phyloP scores from a whole-genome alignment of 371 early-diverging fungal species.

The Rhizopus stolonifer region DNA sequence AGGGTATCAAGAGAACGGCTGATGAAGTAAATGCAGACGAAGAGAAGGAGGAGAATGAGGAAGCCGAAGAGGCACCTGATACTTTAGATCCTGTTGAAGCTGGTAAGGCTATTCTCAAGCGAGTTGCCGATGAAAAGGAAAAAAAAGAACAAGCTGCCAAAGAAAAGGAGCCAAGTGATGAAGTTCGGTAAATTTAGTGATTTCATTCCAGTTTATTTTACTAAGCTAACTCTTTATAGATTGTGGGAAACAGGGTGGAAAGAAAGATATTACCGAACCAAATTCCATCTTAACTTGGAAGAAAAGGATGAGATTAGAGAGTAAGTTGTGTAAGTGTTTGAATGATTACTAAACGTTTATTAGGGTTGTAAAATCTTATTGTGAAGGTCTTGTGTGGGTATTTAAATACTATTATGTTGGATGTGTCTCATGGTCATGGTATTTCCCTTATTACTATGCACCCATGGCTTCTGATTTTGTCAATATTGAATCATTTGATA shows the following conservation, averaged over 20 bases:
- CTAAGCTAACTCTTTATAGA: conserved; percentile 13
- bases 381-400: conserved; percentile 99
- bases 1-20: conserved; percentile 38
- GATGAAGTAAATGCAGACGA: conserved; percentile 37
- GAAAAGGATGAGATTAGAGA: conserved; percentile 61
- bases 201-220: background rate
- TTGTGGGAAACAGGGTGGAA: conserved; percentile 92
- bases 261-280: conserved; percentile 83
- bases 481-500: conserved; percentile 69
- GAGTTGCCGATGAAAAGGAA: conserved; percentile 52
- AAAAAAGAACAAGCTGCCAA: conserved; percentile 52
- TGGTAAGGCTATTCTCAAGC: conserved; percentile 54
- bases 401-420: conserved; percentile 96
- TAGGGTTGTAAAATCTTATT: conserved; percentile 84
- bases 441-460: conserved; percentile 97
- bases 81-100: conserved; percentile 26
- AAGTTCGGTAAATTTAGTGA: conserved; percentile 44
- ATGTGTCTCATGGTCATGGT: conserved; percentile 98
- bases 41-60: conserved; percentile 18
- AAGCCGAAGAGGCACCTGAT: conserved; percentile 34
- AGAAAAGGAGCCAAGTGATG: conserved; percentile 75
- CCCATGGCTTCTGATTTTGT: conserved; percentile 94
- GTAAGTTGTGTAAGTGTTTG: conserved; percentile 33
- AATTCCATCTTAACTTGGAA: conserved; percentile 73
- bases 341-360: background rate